phyloP scores from a whole-genome alignment of 2,329 filamentous ascomycete species.

The Ophiostoma sp. region DNA sequence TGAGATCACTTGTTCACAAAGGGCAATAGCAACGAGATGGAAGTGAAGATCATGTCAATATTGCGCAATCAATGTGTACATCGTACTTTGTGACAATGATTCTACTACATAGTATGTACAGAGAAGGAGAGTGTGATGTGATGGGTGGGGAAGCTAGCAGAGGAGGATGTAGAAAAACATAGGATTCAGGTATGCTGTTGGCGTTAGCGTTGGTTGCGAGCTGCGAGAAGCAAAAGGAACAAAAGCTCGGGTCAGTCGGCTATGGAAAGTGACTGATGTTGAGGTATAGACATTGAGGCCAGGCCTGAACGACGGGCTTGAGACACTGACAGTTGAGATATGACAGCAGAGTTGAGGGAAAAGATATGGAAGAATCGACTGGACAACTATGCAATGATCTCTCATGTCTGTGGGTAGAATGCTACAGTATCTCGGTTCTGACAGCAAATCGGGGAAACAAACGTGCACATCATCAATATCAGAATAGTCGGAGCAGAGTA shows the following conservation, averaged over 20 bases:
- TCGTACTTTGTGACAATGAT: not conserved
- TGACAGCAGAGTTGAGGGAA: not conserved
- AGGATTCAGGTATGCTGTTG: not conserved
- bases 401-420: slow-evolving; percentile 6
- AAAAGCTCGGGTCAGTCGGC: slow-evolving; percentile 5
- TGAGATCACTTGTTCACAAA: slow-evolving; percentile 1
- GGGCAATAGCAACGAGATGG: slow-evolving; percentile 2
- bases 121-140: not conserved
- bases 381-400: not conserved
- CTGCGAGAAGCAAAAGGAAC: not conserved
- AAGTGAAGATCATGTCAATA: not conserved
- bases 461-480: not conserved
- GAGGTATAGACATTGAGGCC: not conserved
- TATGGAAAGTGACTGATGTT: not conserved
- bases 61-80: not conserved
- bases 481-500: not conserved
- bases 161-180: not conserved
- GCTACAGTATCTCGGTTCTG: not conserved
- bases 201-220: not conserved
- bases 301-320: not conserved
- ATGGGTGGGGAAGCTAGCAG: slow-evolving; percentile 7
- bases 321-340: not conserved
- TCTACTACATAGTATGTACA: no score
- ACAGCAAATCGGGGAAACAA: not conserved
- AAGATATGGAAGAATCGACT: not conserved